A percentile compares a stretch with the other conserved stretches of the same genome.
These are phyloP conservation scores for Saposhnikovia divaricata DNA, from an alignment of 129 eudicot genomes.

Conservation along the genomic window DNA sequence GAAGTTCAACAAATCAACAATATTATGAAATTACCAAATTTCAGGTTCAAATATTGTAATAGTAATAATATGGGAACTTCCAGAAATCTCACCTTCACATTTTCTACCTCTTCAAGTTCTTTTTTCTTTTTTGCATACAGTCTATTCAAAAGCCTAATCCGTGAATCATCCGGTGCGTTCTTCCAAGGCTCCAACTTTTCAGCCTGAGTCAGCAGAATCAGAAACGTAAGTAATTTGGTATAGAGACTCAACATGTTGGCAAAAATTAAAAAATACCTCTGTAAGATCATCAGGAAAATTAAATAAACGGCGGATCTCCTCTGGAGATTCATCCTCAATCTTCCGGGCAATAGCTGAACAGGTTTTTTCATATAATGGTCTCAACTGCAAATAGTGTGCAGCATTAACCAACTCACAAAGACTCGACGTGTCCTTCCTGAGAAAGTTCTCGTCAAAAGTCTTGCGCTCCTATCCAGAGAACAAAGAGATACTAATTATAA, in stretches of 20 bases:
- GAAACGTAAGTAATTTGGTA: constrained; percentile 8
- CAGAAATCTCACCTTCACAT: constrained; percentile 44
- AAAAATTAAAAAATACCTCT: constrained; percentile 63
- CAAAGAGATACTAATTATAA: neutral
- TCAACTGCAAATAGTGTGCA: constrained; percentile 74
- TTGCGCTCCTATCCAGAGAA: constrained; percentile 56
- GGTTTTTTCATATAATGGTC: constrained; percentile 77
- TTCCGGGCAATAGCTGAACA: constrained; percentile 92
- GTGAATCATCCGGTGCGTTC: constrained; percentile 79
- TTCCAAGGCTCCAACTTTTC: constrained; percentile 83
- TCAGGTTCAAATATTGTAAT: neutral
- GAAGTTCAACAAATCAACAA: constrained; percentile 11
- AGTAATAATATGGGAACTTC: neutral
- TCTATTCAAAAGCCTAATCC: constrained; percentile 79
- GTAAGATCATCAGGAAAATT: constrained; percentile 90
- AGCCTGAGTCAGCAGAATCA: constrained; percentile 43
- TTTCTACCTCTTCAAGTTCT: constrained; percentile 69
- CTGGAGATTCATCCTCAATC: constrained; percentile 85
- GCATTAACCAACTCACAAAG: constrained; percentile 89
- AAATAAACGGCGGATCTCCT: constrained; percentile 84
- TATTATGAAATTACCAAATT: neutral
- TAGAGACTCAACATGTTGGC: constrained; percentile 20
- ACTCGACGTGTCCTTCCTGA: constrained; percentile 72
- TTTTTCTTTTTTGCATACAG: constrained; percentile 88
- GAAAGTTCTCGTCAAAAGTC: constrained; percentile 78